phyloP scores from a whole-genome alignment of 352 stramenopile species.

The Pythium phragmiticola region DNA sequence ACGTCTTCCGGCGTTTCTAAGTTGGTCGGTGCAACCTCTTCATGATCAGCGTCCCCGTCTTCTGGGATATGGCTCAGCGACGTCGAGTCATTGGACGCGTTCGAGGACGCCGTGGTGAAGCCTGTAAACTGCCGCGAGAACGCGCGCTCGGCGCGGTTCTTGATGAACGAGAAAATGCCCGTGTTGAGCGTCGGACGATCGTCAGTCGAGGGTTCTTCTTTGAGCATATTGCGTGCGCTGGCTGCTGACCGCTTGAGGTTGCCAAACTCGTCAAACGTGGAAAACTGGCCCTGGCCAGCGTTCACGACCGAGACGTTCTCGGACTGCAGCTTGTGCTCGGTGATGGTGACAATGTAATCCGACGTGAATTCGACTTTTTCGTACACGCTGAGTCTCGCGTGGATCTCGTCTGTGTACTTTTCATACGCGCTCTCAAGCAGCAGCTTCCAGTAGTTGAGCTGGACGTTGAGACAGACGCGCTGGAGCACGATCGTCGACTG shows the following conservation, averaged over 20 bases:
- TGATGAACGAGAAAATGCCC: conserved; percentile 74
- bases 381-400: conserved; percentile 60
- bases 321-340: conserved; percentile 60
- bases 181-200: conserved; percentile 46
- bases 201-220: conserved; percentile 2
- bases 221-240: conserved; percentile 13
- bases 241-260: conserved; percentile 61
- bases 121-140: conserved; percentile 69
- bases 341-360: conserved; percentile 70
- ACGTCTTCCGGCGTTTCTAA: conserved; percentile 43
- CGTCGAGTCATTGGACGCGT: background rate
- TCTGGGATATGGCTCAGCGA: conserved; percentile 46
- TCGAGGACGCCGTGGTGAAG: conserved; percentile 15
- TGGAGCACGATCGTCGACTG: conserved; percentile 49
- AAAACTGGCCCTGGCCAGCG: conserved; percentile 59
- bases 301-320: conserved; percentile 50
- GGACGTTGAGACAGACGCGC: conserved; percentile 59
- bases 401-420: conserved; percentile 60
- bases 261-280: conserved; percentile 76
- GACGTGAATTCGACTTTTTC: conserved; percentile 53
- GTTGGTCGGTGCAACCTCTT: conserved; percentile 17
- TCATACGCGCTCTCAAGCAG: conserved; percentile 51
- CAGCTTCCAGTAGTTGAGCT: conserved; percentile 60
- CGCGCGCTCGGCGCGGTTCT: conserved; percentile 61
- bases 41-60: conserved; percentile 41